Evolutionary conservation across 1,284 basidiomycete genomes (phyloP), one percentile per base, ranked within the genome.

Genomic region (Leccinum pachyderme): DNA sequence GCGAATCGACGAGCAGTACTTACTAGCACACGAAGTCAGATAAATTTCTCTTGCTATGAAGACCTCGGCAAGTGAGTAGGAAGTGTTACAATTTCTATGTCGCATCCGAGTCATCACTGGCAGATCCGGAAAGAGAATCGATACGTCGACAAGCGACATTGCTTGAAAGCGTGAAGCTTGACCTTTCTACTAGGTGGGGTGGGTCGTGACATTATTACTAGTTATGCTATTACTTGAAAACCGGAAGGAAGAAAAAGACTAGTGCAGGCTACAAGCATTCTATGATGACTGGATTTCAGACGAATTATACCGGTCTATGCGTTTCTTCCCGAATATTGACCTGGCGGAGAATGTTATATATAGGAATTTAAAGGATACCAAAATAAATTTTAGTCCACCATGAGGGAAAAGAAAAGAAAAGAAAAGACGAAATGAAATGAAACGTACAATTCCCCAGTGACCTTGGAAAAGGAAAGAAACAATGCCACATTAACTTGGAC

Each of bases 201-300:
- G 18, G 18, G 18, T 18, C 18, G 18, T 18, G 18, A 18, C 18
- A 18, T 18, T 18, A 18, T 18, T 18, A 18, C 18, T 18, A 18
- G 18, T 18, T 18, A 18, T 18, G 18, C 18, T 18, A 18, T 18
- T 18, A 18, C 18, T 18, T 18, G 18, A 18, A 37, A 18, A 37
- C 11, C 0, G 8, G 18, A 37, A 37, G 12, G 7, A 43, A 7
- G 3, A 7, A 25, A 35, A 18, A 4, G 2, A 45, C 62, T 64
- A 61, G 18, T 18, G 18, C 12, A 50, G n/a, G 56, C 48, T 64
- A 64, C 62, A 59, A 56, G 28, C 18, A 1, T 51, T 55, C 55
- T 55, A 59, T 28, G 4, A 6, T 46, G 29, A 49, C 44, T 50
- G 44, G 35, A 37, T 37, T 37, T 13, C 5, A 37, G n/a, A 18